phyloP scores from a whole-genome alignment of 495 filamentous ascomycete species.

The Aspergillus avenaceus region DNA sequence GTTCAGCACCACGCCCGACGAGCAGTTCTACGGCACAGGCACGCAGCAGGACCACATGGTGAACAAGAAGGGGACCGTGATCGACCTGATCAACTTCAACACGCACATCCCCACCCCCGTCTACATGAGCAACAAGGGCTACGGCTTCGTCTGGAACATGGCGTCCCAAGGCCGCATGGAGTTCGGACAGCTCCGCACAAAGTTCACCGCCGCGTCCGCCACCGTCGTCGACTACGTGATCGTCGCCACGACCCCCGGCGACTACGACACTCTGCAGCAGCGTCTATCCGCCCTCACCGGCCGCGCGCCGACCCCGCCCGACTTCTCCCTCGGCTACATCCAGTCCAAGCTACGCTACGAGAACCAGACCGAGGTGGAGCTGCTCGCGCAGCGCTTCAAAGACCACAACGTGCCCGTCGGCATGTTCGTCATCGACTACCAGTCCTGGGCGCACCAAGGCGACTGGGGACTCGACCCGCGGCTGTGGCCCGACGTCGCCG shows the following conservation, averaged over 20 bases:
- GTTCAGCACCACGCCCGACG: conserved; percentile 25
- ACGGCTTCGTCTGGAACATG: conserved; percentile 29
- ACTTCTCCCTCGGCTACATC: conserved; percentile 27
- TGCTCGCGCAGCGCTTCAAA: conserved; percentile 20
- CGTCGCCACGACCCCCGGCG: conserved; percentile 13
- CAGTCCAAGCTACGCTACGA: conserved; percentile 34
- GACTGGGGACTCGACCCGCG: conserved; percentile 28
- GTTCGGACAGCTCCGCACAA: conserved; percentile 19
- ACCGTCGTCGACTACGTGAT: conserved; percentile 28
- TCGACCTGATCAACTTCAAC: conserved; percentile 27
- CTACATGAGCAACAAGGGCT: conserved; percentile 27
- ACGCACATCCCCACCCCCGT: conserved; percentile 24
- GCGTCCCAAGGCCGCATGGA: conserved; percentile 26
- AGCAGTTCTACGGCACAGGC: conserved; percentile 27
- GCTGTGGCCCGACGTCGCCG: conserved; percentile 21
- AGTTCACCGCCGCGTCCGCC: conserved; percentile 19
- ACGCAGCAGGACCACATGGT: conserved; percentile 27
- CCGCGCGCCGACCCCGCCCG: conserved; percentile 22
- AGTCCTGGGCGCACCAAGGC: conserved; percentile 32
- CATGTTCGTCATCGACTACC: conserved; percentile 30
- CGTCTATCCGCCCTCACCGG: conserved; percentile 23
- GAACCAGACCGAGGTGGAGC: conserved; percentile 23
- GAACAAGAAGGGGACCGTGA: conserved; percentile 24
- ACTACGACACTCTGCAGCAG: conserved; percentile 25
- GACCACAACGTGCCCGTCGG: conserved; percentile 21